Percentiles rank a stretch among this genome's conserved stretches.
phyloP scores from a whole-genome alignment of 371 early-diverging fungal species.

The Actinomucor elegans region DNA sequence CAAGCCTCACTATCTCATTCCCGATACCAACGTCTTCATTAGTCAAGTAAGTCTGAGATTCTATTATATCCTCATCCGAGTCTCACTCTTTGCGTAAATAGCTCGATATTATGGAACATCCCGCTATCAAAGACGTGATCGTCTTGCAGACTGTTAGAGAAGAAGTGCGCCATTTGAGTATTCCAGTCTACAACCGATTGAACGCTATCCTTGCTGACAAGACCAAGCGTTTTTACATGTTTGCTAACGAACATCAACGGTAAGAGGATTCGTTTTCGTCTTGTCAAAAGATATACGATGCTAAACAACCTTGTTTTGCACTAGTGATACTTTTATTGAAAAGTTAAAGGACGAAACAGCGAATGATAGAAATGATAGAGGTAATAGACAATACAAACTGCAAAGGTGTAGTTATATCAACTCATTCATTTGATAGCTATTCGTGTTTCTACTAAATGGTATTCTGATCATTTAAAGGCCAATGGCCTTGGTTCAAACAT shows the following conservation, averaged over 20 bases:
- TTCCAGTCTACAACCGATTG: constrained; percentile 79
- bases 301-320: background rate
- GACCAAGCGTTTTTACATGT: constrained; percentile 79
- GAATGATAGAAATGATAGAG: constrained; percentile 93
- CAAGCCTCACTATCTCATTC: constrained; percentile 78
- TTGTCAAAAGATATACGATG: too few species aligned
- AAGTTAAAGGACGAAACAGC: constrained; percentile 79
- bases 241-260: constrained; percentile 93
- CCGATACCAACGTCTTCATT: constrained; percentile 95
- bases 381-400: constrained; percentile 28
- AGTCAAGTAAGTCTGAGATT: constrained; percentile 89
- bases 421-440: constrained; percentile 61
- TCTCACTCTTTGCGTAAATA: constrained; percentile 24
- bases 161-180: constrained; percentile 81
- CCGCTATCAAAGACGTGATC: constrained; percentile 84
- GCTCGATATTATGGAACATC: constrained; percentile 93
- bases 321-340: constrained; percentile 84
- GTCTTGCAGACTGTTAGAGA: constrained; percentile 92
- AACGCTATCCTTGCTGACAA: constrained; percentile 70
- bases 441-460: constrained; percentile 85
- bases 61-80: too few species aligned
- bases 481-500: constrained; percentile 25
- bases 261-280: constrained; percentile 16
- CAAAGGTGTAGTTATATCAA: background rate
- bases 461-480: constrained; percentile 64